Evolutionary conservation across 805 yeast genomes (phyloP), one percentile per base, ranked within the genome.

Genomic region (Kazachstania kunashirensis): DNA sequence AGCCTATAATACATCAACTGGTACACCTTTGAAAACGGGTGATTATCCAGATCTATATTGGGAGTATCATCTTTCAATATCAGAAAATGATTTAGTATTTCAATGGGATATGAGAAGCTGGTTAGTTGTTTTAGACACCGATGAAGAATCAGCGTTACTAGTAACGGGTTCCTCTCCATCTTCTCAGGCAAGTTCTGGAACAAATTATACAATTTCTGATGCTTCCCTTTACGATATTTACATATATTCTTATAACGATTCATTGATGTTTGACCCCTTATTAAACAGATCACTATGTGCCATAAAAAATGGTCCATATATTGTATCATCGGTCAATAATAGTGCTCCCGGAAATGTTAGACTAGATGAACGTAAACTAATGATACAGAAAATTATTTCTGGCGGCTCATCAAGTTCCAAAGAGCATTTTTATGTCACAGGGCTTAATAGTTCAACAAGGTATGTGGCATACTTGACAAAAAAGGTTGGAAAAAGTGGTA

Each of bases 201-300:
- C 19, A 6, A 50, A 50, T 33, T 38, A 31, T 26, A 39, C 58
- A 6, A 44, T 52, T 17, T 48, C 45, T 32, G 54, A 55, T 38
- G 39, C 46, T 11, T 41, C 51, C 7, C 43, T 56, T 11, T 57
- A 56, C 33, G 62, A 56, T 31, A 41, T 79, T 11, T 71, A 67
- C 47, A 48, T 81, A 2, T 79, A 71, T 44, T 61, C 71, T 1
- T 50, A 62, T 31, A 65, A 61, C 3, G 59, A 64, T 25, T 46
- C 52, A 7, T 49, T 61, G 37, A 51, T 62, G 38, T 63, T 70
- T 34, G 43, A 43, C 1, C 26, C 35, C 6, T 57, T 55, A 2
- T 50, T 80, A 34, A 66, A 68, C 33, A 61, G 62, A 42, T 78
- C 89, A 33, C 73, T 83, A 71, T 81, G 92, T 58, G 95, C 94